Percentiles rank a stretch among this genome's conserved stretches.
Conservation (phyloP, 108 stramenopile species). For the Aurantiochytrium sp. region DNA sequence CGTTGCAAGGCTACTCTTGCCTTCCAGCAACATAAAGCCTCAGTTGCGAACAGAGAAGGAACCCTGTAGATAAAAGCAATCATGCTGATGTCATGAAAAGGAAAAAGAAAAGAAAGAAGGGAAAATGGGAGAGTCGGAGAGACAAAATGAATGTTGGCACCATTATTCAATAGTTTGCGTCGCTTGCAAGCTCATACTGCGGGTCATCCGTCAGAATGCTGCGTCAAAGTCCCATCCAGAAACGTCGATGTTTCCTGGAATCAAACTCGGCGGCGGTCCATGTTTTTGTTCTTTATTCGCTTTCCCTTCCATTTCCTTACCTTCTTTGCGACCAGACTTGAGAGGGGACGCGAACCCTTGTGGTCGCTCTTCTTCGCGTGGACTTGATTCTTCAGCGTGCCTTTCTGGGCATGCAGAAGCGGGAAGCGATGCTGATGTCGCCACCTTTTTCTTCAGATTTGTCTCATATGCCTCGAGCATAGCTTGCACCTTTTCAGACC, state of each 20-base stretch:
- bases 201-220: not conserved
- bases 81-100: too few relatives aligned
- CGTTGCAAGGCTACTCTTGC: too few relatives aligned
- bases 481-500: not conserved
- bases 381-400: too few relatives aligned
- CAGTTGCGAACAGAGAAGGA: too few relatives aligned
- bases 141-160: not conserved
- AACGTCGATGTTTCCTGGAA: not conserved
- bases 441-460: not conserved
- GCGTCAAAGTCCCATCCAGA: not conserved
- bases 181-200: not conserved
- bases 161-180: not conserved
- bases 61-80: too few relatives aligned
- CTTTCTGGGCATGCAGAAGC: too few relatives aligned
- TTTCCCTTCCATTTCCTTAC: not conserved
- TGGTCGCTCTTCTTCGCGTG: too few relatives aligned
- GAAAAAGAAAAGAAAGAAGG: too few relatives aligned
- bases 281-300: not conserved
- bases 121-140: too few relatives aligned
- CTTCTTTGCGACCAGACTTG: not conserved
- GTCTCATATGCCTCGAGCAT: not conserved
- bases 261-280: not conserved
- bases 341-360: too few relatives aligned
- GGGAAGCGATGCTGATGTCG: too few relatives aligned
- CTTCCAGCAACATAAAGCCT: too few relatives aligned